These are phyloP conservation scores for Kodamaea derodonti DNA, from an alignment of 1,139 yeast species.

Conservation along the genomic window DNA sequence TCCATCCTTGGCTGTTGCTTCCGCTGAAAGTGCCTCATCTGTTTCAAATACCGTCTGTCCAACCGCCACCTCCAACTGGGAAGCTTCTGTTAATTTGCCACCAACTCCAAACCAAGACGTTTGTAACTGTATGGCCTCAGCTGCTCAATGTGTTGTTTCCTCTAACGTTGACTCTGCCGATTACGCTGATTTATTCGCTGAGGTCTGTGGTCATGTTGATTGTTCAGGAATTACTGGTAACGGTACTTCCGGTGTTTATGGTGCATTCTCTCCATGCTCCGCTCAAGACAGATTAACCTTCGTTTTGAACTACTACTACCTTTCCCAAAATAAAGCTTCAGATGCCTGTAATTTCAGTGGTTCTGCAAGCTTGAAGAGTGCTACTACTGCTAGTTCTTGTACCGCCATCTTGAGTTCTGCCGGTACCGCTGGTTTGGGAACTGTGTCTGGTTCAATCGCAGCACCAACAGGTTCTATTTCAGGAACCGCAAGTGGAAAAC, in stretches of 20 bases:
- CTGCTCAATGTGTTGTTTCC: conserved; percentile 17
- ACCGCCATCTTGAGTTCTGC: conserved; percentile 19
- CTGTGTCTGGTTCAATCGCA: conserved; percentile 15
- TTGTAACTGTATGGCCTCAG: conserved; percentile 45
- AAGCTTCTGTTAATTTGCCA: conserved; percentile 43
- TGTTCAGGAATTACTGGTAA: conserved; percentile 54
- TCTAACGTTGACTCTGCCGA: conserved; percentile 12
- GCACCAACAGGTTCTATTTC: conserved; percentile 7
- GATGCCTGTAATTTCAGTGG: conserved; percentile 70
- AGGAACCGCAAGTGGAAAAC: conserved; percentile 5
- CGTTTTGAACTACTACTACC: conserved; percentile 57
- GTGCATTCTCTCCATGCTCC: conserved; percentile 26
- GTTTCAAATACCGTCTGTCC: conserved; percentile 41
- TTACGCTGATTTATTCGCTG: conserved; percentile 52
- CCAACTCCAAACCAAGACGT: conserved; percentile 63
- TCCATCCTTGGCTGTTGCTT: conserved; percentile 25
- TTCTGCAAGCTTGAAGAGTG: conserved; percentile 16
- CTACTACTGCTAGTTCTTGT: conserved; percentile 19
- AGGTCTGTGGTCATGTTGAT: conserved; percentile 47
- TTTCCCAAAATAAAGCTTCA: conserved; percentile 35
- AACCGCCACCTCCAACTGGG: conserved; percentile 19
- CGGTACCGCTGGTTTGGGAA: conserved; percentile 20
- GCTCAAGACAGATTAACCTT: conserved; percentile 60
- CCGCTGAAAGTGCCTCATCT: conserved; percentile 13
- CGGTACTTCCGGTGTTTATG: conserved; percentile 43